Evolutionary conservation across 2,329 filamentous ascomycete species (phyloP).

Genomic region (Chrysoporthe austroafricana): DNA sequence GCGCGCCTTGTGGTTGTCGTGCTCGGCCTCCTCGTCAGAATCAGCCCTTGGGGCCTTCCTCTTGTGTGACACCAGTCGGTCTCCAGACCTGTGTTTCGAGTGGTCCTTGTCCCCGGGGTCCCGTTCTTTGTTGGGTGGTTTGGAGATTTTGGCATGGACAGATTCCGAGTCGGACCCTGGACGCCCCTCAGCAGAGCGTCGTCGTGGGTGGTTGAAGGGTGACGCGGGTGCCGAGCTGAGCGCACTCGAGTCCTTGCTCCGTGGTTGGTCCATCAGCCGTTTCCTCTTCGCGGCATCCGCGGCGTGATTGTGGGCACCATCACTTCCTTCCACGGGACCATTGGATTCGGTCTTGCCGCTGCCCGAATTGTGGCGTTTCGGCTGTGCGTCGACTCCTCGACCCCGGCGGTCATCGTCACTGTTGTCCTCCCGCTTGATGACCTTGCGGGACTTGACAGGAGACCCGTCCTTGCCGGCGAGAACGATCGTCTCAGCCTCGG

Average conservation of each 20-base stretch:
- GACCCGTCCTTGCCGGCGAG: slow-evolving; percentile 68
- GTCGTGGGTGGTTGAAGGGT: slow-evolving; percentile 50
- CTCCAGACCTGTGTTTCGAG: slow-evolving; percentile 44
- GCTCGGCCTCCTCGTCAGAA: slow-evolving; percentile 61
- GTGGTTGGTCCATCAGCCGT: slow-evolving; percentile 47
- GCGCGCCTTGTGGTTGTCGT: slow-evolving; percentile 56
- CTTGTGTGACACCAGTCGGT: slow-evolving; percentile 54
- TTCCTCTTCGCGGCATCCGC: slow-evolving; percentile 55
- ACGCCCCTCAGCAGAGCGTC: slow-evolving; percentile 42
- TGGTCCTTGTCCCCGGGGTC: slow-evolving; percentile 21
- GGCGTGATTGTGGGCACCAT: slow-evolving; percentile 31
- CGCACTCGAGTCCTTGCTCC: slow-evolving; percentile 58
- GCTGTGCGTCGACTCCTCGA: slow-evolving; percentile 39
- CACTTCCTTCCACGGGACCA: slow-evolving; percentile 35
- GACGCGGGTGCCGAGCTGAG: slow-evolving; percentile 64
- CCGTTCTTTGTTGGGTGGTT: slow-evolving; percentile 47
- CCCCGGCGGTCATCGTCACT: slow-evolving; percentile 52
- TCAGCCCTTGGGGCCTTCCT: slow-evolving; percentile 58
- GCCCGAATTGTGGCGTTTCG: slow-evolving; percentile 40
- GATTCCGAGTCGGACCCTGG: slow-evolving; percentile 63
- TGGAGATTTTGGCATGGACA: slow-evolving; percentile 49
- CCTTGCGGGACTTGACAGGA: slow-evolving; percentile 65
- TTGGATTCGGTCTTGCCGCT: slow-evolving; percentile 42
- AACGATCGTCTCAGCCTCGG: slow-evolving; percentile 74
- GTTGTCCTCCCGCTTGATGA: slow-evolving; percentile 67